Evolutionary conservation across 768 basidiomycete species (phyloP).

Genomic region (Boletellus ananas): DNA sequence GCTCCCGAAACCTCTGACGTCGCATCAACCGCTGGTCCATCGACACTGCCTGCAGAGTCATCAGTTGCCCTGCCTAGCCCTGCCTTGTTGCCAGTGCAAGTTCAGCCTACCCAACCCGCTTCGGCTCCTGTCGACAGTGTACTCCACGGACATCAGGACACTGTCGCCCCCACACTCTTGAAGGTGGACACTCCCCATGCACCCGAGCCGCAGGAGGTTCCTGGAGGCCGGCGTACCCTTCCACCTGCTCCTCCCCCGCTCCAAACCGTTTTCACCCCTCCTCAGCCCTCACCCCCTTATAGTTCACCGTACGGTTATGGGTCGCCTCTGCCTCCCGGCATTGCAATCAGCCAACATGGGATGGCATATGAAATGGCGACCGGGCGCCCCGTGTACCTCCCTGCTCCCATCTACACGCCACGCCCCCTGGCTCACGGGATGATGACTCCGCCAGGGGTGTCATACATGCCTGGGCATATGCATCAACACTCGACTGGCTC

Average conservation of each 20-base stretch:
- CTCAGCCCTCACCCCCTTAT: slow-evolving; percentile 53
- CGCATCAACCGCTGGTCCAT: slow-evolving; percentile 6
- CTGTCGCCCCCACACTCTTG: slow-evolving; percentile 22
- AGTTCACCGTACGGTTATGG: slow-evolving; percentile 66
- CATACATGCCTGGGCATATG: slow-evolving; percentile 61
- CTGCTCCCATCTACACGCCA: slow-evolving; percentile 62
- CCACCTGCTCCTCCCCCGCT: slow-evolving; percentile 41
- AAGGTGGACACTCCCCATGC: slow-evolving; percentile 27
- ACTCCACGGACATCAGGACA: slow-evolving; percentile 30
- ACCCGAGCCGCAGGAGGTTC: slow-evolving; percentile 18
- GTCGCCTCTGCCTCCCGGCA: slow-evolving; percentile 59
- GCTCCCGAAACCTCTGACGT: not conserved
- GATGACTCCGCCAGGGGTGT: slow-evolving; percentile 42
- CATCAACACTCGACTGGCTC: slow-evolving; percentile 57
- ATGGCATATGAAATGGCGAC: slow-evolving; percentile 81
- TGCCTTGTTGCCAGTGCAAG: slow-evolving; percentile 6
- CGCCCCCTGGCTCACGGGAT: slow-evolving; percentile 61
- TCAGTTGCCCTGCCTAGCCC: slow-evolving; percentile 8
- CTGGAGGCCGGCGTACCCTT: slow-evolving; percentile 25
- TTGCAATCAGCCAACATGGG: slow-evolving; percentile 70
- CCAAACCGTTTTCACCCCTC: slow-evolving; percentile 41
- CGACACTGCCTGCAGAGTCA: slow-evolving; percentile 8
- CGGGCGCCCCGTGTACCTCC: slow-evolving; percentile 74
- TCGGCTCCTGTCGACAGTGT: slow-evolving; percentile 12
- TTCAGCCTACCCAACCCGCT: slow-evolving; percentile 11